Conservation (phyloP, 176 grass and related monocot species). For the Rhynchospora tenuis region DNA sequence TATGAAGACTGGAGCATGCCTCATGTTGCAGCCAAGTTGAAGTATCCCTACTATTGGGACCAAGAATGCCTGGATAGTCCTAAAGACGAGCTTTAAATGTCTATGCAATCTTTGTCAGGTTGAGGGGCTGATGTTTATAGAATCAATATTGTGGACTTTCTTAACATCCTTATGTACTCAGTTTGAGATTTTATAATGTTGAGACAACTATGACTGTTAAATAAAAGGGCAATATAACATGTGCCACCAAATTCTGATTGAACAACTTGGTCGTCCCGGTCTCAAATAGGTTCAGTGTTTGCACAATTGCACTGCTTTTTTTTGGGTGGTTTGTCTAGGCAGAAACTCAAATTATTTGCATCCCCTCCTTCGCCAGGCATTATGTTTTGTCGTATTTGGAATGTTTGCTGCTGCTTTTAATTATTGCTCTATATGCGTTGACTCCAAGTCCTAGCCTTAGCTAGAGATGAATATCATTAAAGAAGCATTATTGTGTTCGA, state of each 20-base stretch:
- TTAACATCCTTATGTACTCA: neutral
- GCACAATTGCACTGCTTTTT: neutral
- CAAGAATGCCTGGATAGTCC: constrained; percentile 45
- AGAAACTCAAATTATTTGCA: neutral
- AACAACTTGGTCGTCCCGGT: neutral
- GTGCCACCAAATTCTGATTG: neutral
- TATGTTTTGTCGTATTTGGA: too few species aligned
- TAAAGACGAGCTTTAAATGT: constrained; percentile 76
- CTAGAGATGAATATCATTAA: too few species aligned
- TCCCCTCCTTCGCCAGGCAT: too few species aligned
- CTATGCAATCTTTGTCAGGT: neutral
- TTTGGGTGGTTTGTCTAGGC: neutral
- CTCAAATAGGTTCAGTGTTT: neutral
- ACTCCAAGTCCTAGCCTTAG: too few species aligned
- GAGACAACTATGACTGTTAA: neutral
- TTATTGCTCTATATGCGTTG: too few species aligned
- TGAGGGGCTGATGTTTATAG: neutral
- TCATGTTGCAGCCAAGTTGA: constrained; percentile 67
- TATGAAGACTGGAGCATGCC: constrained; percentile 82
- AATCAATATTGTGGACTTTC: neutral
- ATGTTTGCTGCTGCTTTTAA: too few species aligned
- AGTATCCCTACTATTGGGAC: constrained; percentile 79
- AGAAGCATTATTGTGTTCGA: too few species aligned
- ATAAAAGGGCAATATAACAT: neutral
- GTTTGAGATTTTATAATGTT: neutral